phyloP scores from a whole-genome alignment of 129 eudicot genomes.

The Chrysanthemum makinoi region DNA sequence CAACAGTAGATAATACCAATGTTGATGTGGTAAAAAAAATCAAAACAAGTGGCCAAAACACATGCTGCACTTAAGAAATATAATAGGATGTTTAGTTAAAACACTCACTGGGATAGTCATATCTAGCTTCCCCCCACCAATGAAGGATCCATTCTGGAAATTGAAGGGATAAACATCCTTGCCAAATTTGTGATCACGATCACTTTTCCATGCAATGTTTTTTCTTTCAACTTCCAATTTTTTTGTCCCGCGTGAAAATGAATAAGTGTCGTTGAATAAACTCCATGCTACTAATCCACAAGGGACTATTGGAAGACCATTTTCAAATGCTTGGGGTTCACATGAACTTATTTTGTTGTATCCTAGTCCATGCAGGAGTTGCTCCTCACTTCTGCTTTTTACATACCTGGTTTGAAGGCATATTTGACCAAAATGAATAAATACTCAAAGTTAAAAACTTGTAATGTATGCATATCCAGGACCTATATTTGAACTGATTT shows the following conservation, averaged over 20 bases:
- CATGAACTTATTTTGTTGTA: conserved; percentile 64
- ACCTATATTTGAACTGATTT: no score
- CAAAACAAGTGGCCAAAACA: not conserved
- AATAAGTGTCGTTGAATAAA: conserved; percentile 76
- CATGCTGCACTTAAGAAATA: not conserved
- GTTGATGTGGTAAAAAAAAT: not conserved
- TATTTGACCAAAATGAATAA: conserved; percentile 16
- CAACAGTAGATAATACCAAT: no score
- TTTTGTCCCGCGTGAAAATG: conserved; percentile 56
- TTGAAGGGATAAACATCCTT: conserved; percentile 70
- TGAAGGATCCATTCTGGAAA: conserved; percentile 76
- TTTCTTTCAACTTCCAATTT: conserved; percentile 56
- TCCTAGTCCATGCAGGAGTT: conserved; percentile 62
- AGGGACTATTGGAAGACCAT: conserved; percentile 81
- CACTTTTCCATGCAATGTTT: conserved; percentile 89
- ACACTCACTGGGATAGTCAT: conserved; percentile 67
- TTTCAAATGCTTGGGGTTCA: conserved; percentile 49
- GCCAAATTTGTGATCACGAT: conserved; percentile 77
- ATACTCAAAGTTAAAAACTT: not conserved
- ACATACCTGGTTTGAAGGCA: conserved; percentile 55
- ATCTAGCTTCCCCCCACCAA: conserved; percentile 85
- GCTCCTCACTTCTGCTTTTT: conserved; percentile 75
- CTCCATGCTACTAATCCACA: conserved; percentile 97
- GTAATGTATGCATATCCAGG: no score
- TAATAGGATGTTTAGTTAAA: not conserved